Evolutionary conservation across 176 grass and related monocot species (phyloP), one percentile per base, ranked within the genome.

Genomic region (Musa schizocarpa): DNA sequence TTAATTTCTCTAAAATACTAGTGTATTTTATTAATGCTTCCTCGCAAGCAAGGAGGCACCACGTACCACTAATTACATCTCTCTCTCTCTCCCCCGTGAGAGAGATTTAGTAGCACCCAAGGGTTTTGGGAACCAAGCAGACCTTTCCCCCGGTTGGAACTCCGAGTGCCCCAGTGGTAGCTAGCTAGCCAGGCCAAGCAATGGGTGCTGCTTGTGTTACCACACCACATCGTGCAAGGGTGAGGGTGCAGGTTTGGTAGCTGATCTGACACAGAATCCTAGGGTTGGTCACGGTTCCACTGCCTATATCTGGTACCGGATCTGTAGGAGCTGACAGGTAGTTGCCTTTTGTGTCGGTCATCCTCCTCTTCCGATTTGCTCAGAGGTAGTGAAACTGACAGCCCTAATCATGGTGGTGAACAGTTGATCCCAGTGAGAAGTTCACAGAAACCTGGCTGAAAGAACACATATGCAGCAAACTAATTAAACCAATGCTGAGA

Each of bases 391-490:
- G 27, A 50, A 50, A 50, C 67, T n/a, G 67, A 69, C 67, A 34
- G 8, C 67, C 13, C 67, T 29, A 69, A 69, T 49, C 67, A 69
- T 69, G 67, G 67, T 19, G 67, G 29, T 20, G 29, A 69, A 69
- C 13, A 19, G 29, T 50, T 50, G 19, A 25, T 50, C 24, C 49
- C 29, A 43, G 48, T 50, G 16, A 50, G 34, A 9, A 43, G 34
- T 0, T 43, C 34, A 6, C 34, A 43, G 34, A 43, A 43, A 43
- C 34, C 34, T 43, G 3, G 34, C 4, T 43, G 34, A 43, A 43
- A 43, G 34, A 6, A 27, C 25, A 29, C 29, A 29, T 29, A 0
- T 29, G 29, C 29, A 29, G 29, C 2, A 29, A 2, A 29, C 29
- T 29, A 29, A 29, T 29, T 29, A 29, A 27, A 27, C 26, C 26